phyloP scores from a whole-genome alignment of 257 asterid genomes.

The Plantago major region DNA sequence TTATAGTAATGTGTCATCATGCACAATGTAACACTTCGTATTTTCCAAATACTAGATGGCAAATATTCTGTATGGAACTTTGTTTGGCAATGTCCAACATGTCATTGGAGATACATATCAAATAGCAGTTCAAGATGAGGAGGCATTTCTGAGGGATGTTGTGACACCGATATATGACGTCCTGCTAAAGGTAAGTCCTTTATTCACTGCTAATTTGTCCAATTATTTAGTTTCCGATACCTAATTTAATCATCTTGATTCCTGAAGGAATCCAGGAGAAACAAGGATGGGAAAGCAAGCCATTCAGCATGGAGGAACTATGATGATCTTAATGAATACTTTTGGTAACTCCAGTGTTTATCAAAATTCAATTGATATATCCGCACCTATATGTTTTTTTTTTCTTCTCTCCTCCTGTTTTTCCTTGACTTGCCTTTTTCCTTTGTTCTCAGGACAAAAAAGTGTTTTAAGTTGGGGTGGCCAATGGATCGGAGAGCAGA shows the following conservation, averaged over 20 bases:
- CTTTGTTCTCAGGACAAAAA: constrained; percentile 52
- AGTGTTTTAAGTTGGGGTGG: constrained; percentile 81
- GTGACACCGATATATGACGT: constrained; percentile 87
- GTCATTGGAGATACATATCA: constrained; percentile 63
- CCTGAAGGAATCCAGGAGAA: constrained; percentile 89
- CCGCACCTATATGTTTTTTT: neutral
- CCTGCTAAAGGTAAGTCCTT: constrained; percentile 55
- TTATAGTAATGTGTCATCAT: constrained; percentile 7
- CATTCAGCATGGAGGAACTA: constrained; percentile 97
- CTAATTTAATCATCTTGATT: constrained; percentile 33
- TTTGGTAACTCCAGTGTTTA: constrained; percentile 58
- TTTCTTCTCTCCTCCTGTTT: constrained; percentile 10
- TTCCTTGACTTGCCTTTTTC: constrained; percentile 14
- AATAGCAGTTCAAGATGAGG: constrained; percentile 53
- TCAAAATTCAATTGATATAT: neutral
- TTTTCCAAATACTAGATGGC: constrained; percentile 65
- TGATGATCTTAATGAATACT: constrained; percentile 90
- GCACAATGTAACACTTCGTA: constrained; percentile 18
- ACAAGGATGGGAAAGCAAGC: constrained; percentile 78
- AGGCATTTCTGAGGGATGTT: constrained; percentile 73
- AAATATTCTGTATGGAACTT: constrained; percentile 56
- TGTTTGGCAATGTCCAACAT: constrained; percentile 52
- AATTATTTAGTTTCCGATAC: constrained; percentile 12
- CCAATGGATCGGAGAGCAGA: constrained; percentile 68
- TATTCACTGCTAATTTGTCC: constrained; percentile 13